phyloP scores from a whole-genome alignment of 106 monocot species.

The Narthecium ossifragum region DNA sequence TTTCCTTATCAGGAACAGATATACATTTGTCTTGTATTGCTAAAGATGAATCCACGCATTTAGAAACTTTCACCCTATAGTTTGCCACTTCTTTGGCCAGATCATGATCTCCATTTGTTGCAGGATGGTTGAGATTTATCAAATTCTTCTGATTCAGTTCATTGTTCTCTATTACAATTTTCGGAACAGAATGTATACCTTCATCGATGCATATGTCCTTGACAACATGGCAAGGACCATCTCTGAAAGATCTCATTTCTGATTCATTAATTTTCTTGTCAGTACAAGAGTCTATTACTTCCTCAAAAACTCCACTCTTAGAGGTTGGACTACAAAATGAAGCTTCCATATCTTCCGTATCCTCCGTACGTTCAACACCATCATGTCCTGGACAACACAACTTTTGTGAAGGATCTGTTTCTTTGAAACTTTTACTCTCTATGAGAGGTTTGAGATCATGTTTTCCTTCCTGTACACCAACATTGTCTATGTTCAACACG shows the following conservation, averaged over 20 bases:
- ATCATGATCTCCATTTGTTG: background rate
- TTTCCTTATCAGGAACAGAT: slow-evolving; percentile 8
- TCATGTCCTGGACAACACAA: background rate
- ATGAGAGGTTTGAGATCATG: slow-evolving; percentile 5
- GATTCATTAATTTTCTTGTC: slow-evolving; percentile 41
- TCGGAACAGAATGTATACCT: slow-evolving; percentile 18
- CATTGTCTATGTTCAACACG: slow-evolving; percentile 7
- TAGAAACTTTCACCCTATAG: background rate
- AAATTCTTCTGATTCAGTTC: background rate
- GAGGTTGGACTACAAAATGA: background rate
- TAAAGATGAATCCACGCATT: slow-evolving; percentile 6
- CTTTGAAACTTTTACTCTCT: slow-evolving; percentile 6
- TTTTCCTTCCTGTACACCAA: slow-evolving; percentile 2
- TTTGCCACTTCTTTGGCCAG: slow-evolving; percentile 2
- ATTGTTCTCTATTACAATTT: slow-evolving; percentile 14
- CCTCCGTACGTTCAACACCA: background rate
- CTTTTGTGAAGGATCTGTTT: background rate
- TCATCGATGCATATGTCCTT: slow-evolving; percentile 79
- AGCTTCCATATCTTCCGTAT: slow-evolving; percentile 1
- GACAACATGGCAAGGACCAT: slow-evolving; percentile 23
- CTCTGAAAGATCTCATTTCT: slow-evolving; percentile 26
- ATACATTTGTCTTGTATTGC: background rate
- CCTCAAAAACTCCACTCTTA: background rate
- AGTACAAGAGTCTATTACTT: slow-evolving; percentile 18
- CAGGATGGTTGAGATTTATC: background rate